These are phyloP conservation scores for Conidiobolus incongruus DNA, from an alignment of 371 early-diverging fungal species.

Conservation along the genomic window DNA sequence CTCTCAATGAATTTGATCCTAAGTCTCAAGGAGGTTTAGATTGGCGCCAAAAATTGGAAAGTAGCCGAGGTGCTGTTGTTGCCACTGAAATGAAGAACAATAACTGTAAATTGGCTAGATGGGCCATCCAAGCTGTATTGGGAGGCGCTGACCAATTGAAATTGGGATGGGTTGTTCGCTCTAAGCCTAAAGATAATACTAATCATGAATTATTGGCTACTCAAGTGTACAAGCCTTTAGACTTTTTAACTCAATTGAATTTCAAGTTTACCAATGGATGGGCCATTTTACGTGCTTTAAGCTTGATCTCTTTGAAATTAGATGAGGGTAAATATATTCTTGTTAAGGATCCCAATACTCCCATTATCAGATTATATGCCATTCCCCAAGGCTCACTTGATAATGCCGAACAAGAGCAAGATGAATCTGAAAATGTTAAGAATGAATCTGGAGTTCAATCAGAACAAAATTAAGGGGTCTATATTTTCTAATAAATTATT, in stretches of 20 bases:
- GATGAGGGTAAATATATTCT: conserved; percentile 86
- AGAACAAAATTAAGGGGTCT: too few species aligned
- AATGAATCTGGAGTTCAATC: too few species aligned
- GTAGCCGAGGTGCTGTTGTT: conserved; percentile 89
- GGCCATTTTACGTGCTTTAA: conserved; percentile 88
- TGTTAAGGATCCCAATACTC: conserved; percentile 89
- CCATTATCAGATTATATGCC: conserved; percentile 57
- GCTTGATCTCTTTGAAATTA: conserved; percentile 59
- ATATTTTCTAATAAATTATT: too few species aligned
- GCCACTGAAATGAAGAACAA: conserved; percentile 96
- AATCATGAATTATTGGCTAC: conserved; percentile 72
- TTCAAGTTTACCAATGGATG: conserved; percentile 64
- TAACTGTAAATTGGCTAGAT: conserved; percentile 80
- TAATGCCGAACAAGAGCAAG: conserved; percentile 22
- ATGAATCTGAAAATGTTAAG: too few species aligned
- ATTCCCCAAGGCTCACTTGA: conserved; percentile 44
- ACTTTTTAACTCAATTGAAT: conserved; percentile 81
- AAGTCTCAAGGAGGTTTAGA: conserved; percentile 77
- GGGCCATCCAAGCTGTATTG: conserved; percentile 79
- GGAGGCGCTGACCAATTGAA: conserved; percentile 78
- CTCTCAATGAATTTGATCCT: conserved; percentile 84
- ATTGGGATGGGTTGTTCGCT: conserved; percentile 67
- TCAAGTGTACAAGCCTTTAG: conserved; percentile 67
- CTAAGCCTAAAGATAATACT: conserved; percentile 48
- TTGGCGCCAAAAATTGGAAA: conserved; percentile 88